These are phyloP conservation scores for Magnaporthiopsis incrustans DNA, from an alignment of 2,329 filamentous ascomycete genomes.

Conservation along the genomic window DNA sequence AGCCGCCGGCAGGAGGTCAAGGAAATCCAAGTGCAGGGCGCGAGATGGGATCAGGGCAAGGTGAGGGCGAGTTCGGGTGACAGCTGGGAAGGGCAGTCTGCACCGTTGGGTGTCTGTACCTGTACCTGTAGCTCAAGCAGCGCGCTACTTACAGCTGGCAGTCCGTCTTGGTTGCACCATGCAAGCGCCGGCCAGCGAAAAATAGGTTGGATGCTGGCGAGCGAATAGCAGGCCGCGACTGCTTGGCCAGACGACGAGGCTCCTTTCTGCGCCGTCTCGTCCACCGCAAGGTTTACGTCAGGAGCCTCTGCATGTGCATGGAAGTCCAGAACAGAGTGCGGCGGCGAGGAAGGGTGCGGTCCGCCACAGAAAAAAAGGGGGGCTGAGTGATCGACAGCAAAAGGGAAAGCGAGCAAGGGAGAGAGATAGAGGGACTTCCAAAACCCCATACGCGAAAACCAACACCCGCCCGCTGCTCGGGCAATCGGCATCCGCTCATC, in stretches of 20 bases:
- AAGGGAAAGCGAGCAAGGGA: not conserved
- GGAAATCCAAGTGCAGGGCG: not conserved
- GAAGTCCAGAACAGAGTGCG: not conserved
- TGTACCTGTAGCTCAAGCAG: not conserved
- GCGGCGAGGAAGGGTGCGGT: not conserved
- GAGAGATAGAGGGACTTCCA: not conserved
- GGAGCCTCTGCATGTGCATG: not conserved
- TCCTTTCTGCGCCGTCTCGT: not conserved
- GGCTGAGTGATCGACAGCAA: not conserved
- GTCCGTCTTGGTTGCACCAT: not conserved
- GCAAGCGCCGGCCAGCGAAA: not conserved
- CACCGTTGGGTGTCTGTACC: not conserved
- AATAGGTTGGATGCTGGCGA: not conserved
- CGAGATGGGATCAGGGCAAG: not conserved
- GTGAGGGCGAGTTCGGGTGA: no score
- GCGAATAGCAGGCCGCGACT: not conserved
- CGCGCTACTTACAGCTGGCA: not conserved
- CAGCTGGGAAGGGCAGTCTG: no score
- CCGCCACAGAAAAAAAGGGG: not conserved
- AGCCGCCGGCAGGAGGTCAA: not conserved
- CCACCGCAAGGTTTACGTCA: not conserved
- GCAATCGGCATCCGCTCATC: not conserved
- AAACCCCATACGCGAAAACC: not conserved
- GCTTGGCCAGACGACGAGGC: not conserved
- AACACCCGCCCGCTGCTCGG: not conserved